phyloP scores from a whole-genome alignment of 2,329 filamentous ascomycete genomes.

The Aspergillus japonicus region DNA sequence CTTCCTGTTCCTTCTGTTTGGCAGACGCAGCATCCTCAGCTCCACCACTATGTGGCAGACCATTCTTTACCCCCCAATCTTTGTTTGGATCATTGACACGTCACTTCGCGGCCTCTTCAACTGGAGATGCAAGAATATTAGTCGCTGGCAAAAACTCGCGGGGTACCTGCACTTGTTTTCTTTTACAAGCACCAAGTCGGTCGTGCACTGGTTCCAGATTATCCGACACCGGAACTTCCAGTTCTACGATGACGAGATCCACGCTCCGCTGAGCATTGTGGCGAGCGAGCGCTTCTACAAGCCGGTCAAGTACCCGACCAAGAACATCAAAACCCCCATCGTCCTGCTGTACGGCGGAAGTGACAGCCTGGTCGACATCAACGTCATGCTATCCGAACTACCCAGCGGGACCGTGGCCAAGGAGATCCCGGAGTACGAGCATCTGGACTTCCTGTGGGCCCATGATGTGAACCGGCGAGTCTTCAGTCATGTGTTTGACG shows the following conservation, averaged over 20 bases:
- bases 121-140: slow-evolving; percentile 85
- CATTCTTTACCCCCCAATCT: slow-evolving; percentile 90
- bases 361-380: slow-evolving; percentile 91
- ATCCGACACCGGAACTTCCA: slow-evolving; percentile 95
- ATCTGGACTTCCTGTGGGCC: slow-evolving; percentile 95
- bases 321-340: slow-evolving; percentile 94
- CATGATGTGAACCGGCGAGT: slow-evolving; percentile 78
- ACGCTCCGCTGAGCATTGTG: slow-evolving; percentile 69
- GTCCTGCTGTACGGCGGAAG: slow-evolving; percentile 90
- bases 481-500: slow-evolving; percentile 88
- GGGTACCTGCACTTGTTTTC: slow-evolving; percentile 96
- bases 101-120: slow-evolving; percentile 81
- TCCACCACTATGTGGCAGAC: slow-evolving; percentile 97
- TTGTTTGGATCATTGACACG: slow-evolving; percentile 81
- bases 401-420: slow-evolving; percentile 81
- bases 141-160: slow-evolving; percentile 82
- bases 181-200: slow-evolving; percentile 92
- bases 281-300: slow-evolving; percentile 85
- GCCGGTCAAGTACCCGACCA: slow-evolving; percentile 91
- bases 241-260: slow-evolving; percentile 96
- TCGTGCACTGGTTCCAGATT: slow-evolving; percentile 99
- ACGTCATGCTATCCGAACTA: slow-evolving; percentile 85
- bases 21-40: slow-evolving; percentile 83
- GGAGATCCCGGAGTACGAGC: slow-evolving; percentile 89
- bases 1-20: slow-evolving; percentile 89